Percentiles rank a stretch among this genome's conserved stretches.
phyloP scores from a whole-genome alignment of 2,329 filamentous ascomycete genomes.

The Coniella lustricola region DNA sequence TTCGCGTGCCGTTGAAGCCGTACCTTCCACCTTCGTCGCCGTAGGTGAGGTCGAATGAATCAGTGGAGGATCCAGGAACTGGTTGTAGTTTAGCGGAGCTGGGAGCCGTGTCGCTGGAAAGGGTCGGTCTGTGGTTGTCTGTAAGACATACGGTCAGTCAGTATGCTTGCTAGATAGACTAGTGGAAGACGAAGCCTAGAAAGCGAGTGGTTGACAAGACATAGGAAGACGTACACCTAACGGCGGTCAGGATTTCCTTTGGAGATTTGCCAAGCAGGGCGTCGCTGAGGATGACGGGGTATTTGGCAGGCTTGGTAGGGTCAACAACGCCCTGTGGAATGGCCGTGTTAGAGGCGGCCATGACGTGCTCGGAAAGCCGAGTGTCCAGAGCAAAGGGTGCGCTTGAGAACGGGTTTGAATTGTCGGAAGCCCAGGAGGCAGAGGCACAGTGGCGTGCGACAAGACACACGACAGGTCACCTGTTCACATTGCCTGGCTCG shows the following conservation, averaged over 20 bases:
- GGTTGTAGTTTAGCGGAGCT: conserved; percentile 45
- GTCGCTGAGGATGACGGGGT: conserved; percentile 58
- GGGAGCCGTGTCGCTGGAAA: conserved; percentile 42
- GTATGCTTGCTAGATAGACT: not conserved
- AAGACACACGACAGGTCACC: not conserved
- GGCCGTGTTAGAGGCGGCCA: conserved; percentile 9
- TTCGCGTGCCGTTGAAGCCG: conserved; percentile 51
- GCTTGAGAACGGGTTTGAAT: not conserved
- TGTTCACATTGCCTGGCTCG: not conserved
- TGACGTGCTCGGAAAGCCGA: not conserved
- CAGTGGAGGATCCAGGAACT: conserved; percentile 28
- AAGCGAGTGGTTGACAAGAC: not conserved
- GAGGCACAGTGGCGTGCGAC: not conserved
- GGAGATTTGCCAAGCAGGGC: conserved; percentile 48
- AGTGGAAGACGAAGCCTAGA: not conserved
- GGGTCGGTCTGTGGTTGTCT: conserved; percentile 58
- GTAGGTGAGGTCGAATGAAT: conserved; percentile 50
- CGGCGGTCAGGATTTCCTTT: conserved; percentile 53
- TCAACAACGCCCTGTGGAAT: conserved; percentile 38
- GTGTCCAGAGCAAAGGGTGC: not conserved
- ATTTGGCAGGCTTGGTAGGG: conserved; percentile 53
- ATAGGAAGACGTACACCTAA: conserved; percentile 46
- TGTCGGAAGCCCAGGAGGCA: not conserved
- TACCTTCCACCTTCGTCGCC: conserved; percentile 50
- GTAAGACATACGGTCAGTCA: conserved; percentile 3